phyloP scores from a whole-genome alignment of 2,329 filamentous ascomycete genomes.

The Aspergillus latus region DNA sequence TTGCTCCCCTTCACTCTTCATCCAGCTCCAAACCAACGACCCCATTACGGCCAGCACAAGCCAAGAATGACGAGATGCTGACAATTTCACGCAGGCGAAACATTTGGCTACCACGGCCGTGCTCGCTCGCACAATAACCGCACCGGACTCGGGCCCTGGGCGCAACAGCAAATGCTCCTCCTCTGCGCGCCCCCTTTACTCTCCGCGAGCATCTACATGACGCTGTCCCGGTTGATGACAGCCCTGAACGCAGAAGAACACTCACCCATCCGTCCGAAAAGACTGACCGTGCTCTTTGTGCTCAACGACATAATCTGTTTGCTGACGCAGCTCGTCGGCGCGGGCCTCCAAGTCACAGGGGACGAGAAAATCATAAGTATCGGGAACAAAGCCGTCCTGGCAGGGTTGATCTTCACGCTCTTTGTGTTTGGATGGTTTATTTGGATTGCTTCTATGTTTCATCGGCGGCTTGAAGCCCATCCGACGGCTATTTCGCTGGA shows the following conservation, averaged over 20 bases:
- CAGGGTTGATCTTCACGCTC: constrained; percentile 31
- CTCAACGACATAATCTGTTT: constrained; percentile 38
- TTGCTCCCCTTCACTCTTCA: background rate
- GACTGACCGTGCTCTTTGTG: constrained; percentile 42
- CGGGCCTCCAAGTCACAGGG: constrained; percentile 31
- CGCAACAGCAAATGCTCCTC: constrained; percentile 40
- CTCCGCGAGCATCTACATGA: constrained; percentile 40
- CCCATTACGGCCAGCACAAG: no score
- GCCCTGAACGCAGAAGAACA: constrained; percentile 37
- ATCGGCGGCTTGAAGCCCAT: constrained; percentile 18
- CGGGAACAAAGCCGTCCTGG: constrained; percentile 30
- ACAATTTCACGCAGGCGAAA: constrained; percentile 24
- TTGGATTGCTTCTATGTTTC: constrained; percentile 25
- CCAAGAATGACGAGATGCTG: no score
- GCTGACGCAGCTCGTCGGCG: constrained; percentile 34
- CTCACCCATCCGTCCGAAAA: constrained; percentile 34
- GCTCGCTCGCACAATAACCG: constrained; percentile 34
- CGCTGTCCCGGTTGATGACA: constrained; percentile 42
- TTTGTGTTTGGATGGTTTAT: constrained; percentile 32
- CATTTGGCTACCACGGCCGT: constrained; percentile 39
- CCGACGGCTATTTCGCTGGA: constrained; percentile 21
- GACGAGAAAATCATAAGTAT: constrained; percentile 22
- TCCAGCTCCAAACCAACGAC: background rate
- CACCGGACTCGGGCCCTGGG: constrained; percentile 31
- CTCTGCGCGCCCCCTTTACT: constrained; percentile 44